A percentile compares a stretch with the other conserved stretches of the same genome.
These are phyloP conservation scores for Talaromyces wortmannii DNA, from an alignment of 495 filamentous ascomycete species.

Conservation along the genomic window DNA sequence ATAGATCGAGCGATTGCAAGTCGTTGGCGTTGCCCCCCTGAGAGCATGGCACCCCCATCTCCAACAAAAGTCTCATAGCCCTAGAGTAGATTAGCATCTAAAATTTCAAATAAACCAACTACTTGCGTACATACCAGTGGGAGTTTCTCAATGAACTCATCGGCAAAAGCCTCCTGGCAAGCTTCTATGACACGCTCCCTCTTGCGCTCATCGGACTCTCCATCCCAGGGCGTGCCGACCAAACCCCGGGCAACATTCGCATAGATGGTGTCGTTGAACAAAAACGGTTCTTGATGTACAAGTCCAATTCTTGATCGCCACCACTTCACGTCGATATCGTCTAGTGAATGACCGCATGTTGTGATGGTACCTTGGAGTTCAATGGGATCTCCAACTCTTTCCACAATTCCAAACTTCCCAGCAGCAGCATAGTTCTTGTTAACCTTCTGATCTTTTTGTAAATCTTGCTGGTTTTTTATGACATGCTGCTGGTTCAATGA, in stretches of 20 bases:
- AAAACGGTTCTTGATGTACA: too few species aligned
- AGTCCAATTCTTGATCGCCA: slow-evolving; percentile 75
- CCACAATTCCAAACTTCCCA: too few species aligned
- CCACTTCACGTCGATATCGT: slow-evolving; percentile 72
- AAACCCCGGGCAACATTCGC: slow-evolving; percentile 76
- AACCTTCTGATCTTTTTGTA: too few species aligned
- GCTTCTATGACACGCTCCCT: slow-evolving; percentile 36
- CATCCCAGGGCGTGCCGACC: slow-evolving; percentile 55
- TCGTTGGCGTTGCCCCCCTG: slow-evolving; percentile 49
- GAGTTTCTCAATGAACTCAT: slow-evolving; percentile 24
- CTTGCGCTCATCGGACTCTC: slow-evolving; percentile 41
- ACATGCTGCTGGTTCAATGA: slow-evolving; percentile 30
- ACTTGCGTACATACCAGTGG: too few species aligned
- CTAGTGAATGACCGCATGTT: slow-evolving; percentile 68
- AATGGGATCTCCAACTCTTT: too few species aligned
- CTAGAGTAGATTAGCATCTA: too few species aligned
- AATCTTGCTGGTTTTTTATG: too few species aligned
- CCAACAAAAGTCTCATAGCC: slow-evolving; percentile 31
- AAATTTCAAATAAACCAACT: too few species aligned
- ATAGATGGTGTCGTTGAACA: too few species aligned
- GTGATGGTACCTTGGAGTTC: slow-evolving; percentile 66
- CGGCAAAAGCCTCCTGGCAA: slow-evolving; percentile 29
- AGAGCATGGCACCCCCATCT: slow-evolving; percentile 25
- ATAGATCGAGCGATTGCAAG: slow-evolving; percentile 69
- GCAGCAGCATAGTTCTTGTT: too few species aligned